A percentile compares a stretch with the other conserved stretches of the same genome.
Evolutionary conservation across 345 rosid species (phyloP).

Genomic region (Arabidopsis thaliana): DNA sequence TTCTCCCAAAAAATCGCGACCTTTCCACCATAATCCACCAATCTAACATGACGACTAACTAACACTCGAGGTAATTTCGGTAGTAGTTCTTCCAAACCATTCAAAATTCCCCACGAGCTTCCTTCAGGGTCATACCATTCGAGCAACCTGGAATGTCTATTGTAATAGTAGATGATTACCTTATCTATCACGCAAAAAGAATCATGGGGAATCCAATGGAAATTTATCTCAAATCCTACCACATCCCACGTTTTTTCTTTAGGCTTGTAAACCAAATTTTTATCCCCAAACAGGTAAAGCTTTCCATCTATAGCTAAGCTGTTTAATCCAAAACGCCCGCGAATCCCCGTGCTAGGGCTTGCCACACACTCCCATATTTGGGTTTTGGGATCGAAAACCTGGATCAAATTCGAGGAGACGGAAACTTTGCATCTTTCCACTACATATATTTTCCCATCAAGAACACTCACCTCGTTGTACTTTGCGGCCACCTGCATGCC

Average conservation of each 20-base stretch:
- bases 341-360: background rate
- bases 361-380: background rate
- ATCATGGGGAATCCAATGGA: slow-evolving; percentile 25
- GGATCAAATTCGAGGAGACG: background rate
- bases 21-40: slow-evolving; percentile 55
- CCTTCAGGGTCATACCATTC: slow-evolving; percentile 52
- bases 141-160: slow-evolving; percentile 36
- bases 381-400: background rate
- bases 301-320: background rate
- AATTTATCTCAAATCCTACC: slow-evolving; percentile 55
- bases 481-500: background rate
- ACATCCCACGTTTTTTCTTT: slow-evolving; percentile 8
- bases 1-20: slow-evolving; percentile 70
- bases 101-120: slow-evolving; percentile 57
- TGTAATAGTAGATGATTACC: slow-evolving; percentile 53
- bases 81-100: slow-evolving; percentile 55
- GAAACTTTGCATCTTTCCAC: background rate
- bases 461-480: background rate
- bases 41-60: slow-evolving; percentile 47
- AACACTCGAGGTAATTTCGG: slow-evolving; percentile 51
- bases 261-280: background rate
- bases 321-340: too few species aligned
- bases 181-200: slow-evolving; percentile 59
- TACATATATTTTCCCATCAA: slow-evolving; percentile 25
- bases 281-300: background rate